Percentiles rank a stretch among this genome's conserved stretches.
Evolutionary conservation across 805 yeast genomes (phyloP).

Genomic region (Wickerhamiella azymoides): DNA sequence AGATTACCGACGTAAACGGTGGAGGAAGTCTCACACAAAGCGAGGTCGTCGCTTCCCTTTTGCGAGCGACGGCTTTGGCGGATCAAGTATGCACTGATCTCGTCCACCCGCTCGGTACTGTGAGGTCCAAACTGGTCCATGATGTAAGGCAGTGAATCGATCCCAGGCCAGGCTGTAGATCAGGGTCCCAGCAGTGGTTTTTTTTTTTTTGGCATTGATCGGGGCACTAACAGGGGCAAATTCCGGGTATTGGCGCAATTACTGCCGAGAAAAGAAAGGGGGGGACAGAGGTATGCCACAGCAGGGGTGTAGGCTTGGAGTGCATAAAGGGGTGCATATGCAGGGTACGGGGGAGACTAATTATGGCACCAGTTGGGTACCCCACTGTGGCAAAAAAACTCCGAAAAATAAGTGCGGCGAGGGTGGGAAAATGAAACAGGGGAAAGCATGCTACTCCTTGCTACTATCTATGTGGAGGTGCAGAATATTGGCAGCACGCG

Average conservation of each 20-base stretch:
- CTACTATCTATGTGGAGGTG: too few relatives aligned
- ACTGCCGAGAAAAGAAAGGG: too few relatives aligned
- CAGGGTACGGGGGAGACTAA: background rate
- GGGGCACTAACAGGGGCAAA: too few relatives aligned
- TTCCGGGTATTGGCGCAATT: too few relatives aligned
- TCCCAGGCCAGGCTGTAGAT: too few relatives aligned
- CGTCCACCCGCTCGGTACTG: slow-evolving; percentile 28
- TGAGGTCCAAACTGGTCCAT: slow-evolving; percentile 18
- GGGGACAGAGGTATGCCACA: too few relatives aligned
- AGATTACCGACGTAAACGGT: slow-evolving; percentile 88
- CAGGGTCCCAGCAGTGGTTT: too few relatives aligned
- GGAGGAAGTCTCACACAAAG: slow-evolving; percentile 47
- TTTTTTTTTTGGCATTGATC: too few relatives aligned
- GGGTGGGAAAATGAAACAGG: too few relatives aligned
- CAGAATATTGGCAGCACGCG: background rate
- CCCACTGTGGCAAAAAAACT: too few relatives aligned
- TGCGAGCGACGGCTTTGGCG: slow-evolving; percentile 24
- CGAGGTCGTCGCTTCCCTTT: slow-evolving; percentile 39
- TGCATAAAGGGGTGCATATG: background rate
- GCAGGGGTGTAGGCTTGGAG: background rate
- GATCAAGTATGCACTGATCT: slow-evolving; percentile 23
- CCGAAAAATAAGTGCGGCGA: too few relatives aligned
- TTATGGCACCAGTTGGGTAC: background rate
- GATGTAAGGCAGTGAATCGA: background rate
- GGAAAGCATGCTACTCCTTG: too few relatives aligned